phyloP scores from a whole-genome alignment of 768 basidiomycete species.

The Amyloporia xantha region DNA sequence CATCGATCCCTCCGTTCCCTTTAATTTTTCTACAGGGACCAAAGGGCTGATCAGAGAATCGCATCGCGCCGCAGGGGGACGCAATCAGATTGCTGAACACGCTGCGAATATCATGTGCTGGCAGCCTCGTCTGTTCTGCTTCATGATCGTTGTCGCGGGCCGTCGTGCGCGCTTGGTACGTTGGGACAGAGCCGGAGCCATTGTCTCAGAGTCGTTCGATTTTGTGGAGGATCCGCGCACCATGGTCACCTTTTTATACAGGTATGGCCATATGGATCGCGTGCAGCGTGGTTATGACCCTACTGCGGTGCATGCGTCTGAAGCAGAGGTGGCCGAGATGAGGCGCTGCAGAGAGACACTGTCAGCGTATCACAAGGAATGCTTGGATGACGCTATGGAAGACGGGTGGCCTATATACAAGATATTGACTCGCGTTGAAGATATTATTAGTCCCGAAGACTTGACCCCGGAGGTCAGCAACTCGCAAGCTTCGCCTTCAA shows the following conservation, averaged over 20 bases:
- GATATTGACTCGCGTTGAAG: too few relatives aligned
- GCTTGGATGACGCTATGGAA: not conserved
- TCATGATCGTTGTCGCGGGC: not conserved
- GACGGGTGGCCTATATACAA: too few relatives aligned
- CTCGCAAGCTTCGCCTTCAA: too few relatives aligned
- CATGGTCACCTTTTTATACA: constrained; percentile 1
- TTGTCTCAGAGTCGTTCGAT: constrained; percentile 25
- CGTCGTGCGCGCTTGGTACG: constrained; percentile 1
- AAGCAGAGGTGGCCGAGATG: not conserved
- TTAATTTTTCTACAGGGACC: not conserved
- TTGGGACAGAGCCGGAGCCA: constrained; percentile 25
- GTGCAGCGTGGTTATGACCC: constrained; percentile 1
- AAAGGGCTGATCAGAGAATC: not conserved
- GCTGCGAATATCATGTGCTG: constrained; percentile 15
- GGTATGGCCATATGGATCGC: not conserved
- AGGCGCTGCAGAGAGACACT: not conserved
- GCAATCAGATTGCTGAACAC: constrained; percentile 5
- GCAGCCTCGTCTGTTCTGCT: constrained; percentile 19
- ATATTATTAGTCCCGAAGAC: too few relatives aligned
- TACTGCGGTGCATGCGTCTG: not conserved
- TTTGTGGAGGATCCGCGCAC: constrained; percentile 10
- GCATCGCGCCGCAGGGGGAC: not conserved
- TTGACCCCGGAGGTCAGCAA: too few relatives aligned
- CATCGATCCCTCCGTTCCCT: not conserved
- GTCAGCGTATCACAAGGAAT: not conserved